phyloP scores from a whole-genome alignment of 163 green algal species.

The Prototheca wickerhamii region DNA sequence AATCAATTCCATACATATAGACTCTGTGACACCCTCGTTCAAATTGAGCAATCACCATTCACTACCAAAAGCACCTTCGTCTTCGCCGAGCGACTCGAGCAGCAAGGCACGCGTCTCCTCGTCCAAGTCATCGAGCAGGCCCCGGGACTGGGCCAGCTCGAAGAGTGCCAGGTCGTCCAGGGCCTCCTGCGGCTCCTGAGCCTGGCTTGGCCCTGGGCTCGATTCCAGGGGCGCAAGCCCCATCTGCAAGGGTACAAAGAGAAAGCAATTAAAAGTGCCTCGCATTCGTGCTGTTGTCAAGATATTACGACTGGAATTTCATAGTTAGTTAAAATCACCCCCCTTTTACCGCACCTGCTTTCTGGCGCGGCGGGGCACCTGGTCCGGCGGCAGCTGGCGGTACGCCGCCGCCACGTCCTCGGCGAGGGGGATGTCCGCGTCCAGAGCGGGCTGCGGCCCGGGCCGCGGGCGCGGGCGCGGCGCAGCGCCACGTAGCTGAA shows the following conservation, averaged over 20 bases:
- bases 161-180: background rate
- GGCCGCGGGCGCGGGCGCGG: background rate
- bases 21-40: too few relatives aligned
- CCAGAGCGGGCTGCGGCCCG: background rate
- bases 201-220: too few relatives aligned
- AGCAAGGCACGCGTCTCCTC: slow-evolving; percentile 28
- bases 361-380: background rate
- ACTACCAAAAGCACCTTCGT: too few relatives aligned
- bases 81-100: slow-evolving; percentile 26
- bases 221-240: too few relatives aligned
- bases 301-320: background rate
- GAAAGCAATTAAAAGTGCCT: too few relatives aligned
- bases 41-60: too few relatives aligned
- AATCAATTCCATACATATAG: too few relatives aligned
- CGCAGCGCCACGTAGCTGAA: slow-evolving; percentile 70
- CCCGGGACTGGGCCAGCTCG: background rate
- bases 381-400: background rate
- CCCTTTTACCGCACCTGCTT: background rate
- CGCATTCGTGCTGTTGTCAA: background rate
- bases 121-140: slow-evolving; percentile 13
- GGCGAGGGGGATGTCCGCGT: background rate
- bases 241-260: background rate
- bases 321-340: background rate
- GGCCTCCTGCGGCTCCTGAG: too few relatives aligned
- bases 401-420: background rate